phyloP scores from a whole-genome alignment of 73 alveolate genomes.

The Effrenium voratum region DNA sequence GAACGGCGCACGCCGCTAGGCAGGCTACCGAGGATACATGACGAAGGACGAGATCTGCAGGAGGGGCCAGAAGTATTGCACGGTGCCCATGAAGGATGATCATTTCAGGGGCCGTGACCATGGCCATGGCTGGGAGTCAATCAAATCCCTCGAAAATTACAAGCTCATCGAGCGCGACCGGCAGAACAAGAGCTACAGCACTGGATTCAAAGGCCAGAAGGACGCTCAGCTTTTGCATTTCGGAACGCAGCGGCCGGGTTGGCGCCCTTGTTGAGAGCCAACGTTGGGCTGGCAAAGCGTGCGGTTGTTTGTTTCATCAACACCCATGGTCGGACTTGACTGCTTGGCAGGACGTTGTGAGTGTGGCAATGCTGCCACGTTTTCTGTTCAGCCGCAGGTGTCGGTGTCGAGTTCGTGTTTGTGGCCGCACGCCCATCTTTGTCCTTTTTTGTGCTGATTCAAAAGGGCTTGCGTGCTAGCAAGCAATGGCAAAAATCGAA shows the following conservation, averaged over 20 bases:
- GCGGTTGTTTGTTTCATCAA: neutral
- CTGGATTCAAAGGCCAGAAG: constrained; percentile 5
- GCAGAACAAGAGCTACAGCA: constrained; percentile 4
- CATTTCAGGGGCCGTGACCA: constrained; percentile 46
- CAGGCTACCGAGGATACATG: neutral
- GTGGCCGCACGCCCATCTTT: no score
- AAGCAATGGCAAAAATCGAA: neutral
- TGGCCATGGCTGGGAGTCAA: constrained; percentile 67
- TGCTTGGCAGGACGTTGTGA: neutral
- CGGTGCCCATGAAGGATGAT: constrained; percentile 35
- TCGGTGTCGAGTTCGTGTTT: neutral
- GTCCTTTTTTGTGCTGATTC: no score
- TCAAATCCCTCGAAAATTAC: constrained; percentile 3
- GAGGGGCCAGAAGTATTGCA: constrained; percentile 50
- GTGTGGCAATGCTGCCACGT: neutral
- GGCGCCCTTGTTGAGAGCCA: neutral
- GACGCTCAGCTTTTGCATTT: constrained; percentile 2
- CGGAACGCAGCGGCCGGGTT: neutral
- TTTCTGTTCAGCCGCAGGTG: neutral
- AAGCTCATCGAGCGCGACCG: constrained; percentile 35
- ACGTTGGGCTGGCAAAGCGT: neutral
- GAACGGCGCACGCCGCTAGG: no score
- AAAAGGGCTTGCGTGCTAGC: neutral
- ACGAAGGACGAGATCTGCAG: constrained; percentile 44
- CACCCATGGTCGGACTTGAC: neutral